Conservation (phyloP, 805 yeast species). For the Myxozyma sirexii region DNA sequence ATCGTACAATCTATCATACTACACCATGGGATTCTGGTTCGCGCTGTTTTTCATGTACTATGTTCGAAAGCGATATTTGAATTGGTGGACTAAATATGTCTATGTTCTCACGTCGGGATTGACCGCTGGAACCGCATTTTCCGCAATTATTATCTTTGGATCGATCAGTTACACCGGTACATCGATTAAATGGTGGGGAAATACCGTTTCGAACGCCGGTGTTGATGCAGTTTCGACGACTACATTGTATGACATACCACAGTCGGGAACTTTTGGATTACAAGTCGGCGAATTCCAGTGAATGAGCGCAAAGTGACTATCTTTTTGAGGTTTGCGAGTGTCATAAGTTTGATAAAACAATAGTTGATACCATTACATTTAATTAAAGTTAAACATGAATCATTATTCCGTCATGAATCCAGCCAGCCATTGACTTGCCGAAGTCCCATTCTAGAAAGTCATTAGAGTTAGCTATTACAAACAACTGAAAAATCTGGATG, state of each 20-base stretch:
- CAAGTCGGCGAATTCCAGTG: slow-evolving; percentile 6
- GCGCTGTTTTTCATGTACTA: slow-evolving; percentile 61
- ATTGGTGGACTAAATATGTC: slow-evolving; percentile 78
- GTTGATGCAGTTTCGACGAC: slow-evolving; percentile 21
- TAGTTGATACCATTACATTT: too few relatives aligned
- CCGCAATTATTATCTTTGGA: slow-evolving; percentile 60
- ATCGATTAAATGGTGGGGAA: slow-evolving; percentile 60
- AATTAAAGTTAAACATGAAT: neutral
- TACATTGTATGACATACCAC: slow-evolving; percentile 6
- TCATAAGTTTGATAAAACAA: too few relatives aligned
- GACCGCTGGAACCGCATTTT: slow-evolving; percentile 70
- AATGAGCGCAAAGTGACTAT: too few relatives aligned
- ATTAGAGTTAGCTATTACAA: too few relatives aligned
- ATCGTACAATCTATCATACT: slow-evolving; percentile 19
- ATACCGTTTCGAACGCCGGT: slow-evolving; percentile 37
- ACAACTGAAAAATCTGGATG: too few relatives aligned
- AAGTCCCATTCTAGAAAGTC: slow-evolving; percentile 52
- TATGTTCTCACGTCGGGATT: slow-evolving; percentile 66
- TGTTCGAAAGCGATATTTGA: slow-evolving; percentile 55
- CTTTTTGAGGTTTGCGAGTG: too few relatives aligned
- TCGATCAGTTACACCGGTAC: slow-evolving; percentile 45
- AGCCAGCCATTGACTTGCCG: slow-evolving; percentile 54
- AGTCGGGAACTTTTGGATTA: slow-evolving; percentile 6
- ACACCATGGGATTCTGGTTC: slow-evolving; percentile 20
- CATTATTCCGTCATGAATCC: slow-evolving; percentile 38